phyloP scores from a whole-genome alignment of 75 land plant genomes.

The Gnetum montanum region DNA sequence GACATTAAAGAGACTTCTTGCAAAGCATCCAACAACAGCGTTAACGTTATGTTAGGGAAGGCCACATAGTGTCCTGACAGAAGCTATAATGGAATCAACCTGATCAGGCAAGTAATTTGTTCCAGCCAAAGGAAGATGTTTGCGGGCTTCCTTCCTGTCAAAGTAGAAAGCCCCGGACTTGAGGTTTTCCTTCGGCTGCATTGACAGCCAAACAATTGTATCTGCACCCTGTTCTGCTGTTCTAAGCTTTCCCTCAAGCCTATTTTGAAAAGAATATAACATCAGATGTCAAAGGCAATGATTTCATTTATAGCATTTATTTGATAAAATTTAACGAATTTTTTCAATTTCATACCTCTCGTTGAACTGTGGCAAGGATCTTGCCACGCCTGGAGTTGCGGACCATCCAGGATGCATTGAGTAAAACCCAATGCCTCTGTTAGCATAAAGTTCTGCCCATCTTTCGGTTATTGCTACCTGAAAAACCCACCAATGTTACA shows the following conservation, averaged over 20 bases:
- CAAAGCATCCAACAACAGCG: too few relatives aligned
- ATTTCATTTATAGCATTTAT: background rate
- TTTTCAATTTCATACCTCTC: background rate
- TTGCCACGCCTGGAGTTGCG: constrained; percentile 71
- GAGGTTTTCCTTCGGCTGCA: constrained; percentile 73
- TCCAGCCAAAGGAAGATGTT: constrained; percentile 60
- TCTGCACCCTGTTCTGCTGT: constrained; percentile 85
- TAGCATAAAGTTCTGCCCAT: constrained; percentile 60
- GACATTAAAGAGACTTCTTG: too few relatives aligned
- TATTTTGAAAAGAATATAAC: constrained; percentile 6
- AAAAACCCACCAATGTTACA: constrained; percentile 9
- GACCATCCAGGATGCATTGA: constrained; percentile 99
- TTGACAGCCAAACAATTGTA: constrained; percentile 71
- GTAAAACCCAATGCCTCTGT: constrained; percentile 74
- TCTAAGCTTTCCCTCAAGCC: constrained; percentile 57
- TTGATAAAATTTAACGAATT: background rate
- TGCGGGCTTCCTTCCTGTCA: constrained; percentile 63
- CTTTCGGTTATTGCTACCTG: constrained; percentile 83
- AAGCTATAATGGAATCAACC: constrained; percentile 30
- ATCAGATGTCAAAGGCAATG: background rate
- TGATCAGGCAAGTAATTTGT: constrained; percentile 32
- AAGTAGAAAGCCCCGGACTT: constrained; percentile 71
- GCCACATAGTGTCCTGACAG: constrained; percentile 36
- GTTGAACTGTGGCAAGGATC: constrained; percentile 59
- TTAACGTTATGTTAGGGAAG: constrained; percentile 6